Base-by-base conservation (phyloP, 257 asterid genomes). In the Jaltomata sinuosa region DNA sequence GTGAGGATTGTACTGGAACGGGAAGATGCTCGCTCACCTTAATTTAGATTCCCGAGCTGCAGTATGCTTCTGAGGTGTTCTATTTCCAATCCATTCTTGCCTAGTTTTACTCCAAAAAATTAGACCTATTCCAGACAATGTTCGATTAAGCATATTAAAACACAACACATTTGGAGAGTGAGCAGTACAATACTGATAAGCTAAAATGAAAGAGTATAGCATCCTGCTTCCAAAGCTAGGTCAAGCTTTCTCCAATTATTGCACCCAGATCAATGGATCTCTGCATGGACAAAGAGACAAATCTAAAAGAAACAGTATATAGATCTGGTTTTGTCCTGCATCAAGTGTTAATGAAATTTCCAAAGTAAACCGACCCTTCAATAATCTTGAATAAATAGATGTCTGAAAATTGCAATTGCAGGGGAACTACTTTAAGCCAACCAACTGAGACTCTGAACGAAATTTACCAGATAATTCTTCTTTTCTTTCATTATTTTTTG, bases 51-150 rank as follows among this genome's bases (percentile, higher is more conserved):
- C 98, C 84, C 81, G 93, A 84, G 87, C 49, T 49, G 89, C 89
- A 62, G 72, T 87, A 14, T 65, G 61, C 81, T 86, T 88, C 84
- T 91, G 86, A 54, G 94, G 74, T 42, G 89, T 90, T 89, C 89
- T 96, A 83, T 83, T 91, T 72, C 94, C 98, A 79, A 92, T 87
- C 99, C 99, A 94, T 86, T 92, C 97, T 83, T 92, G 92, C 91
- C 99, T 92, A 15, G 92, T 93, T 80, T 96, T 97, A 83, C 90
- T 94, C 98, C 99, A 96, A 62, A 92, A 97, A 86, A 93, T 93
- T 87, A 93, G 87, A 61, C 99, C 99, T 96, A 84, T 84, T 88
- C 81, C 78, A 80, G 62, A 7, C 16, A 81, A 38, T 42, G 55
- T 40, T 38, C 36, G 36, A 76, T 49, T 49, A 29, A 76, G 42